Conservation (phyloP, 1,284 basidiomycete genomes). For the Fomitopsis betulina region DNA sequence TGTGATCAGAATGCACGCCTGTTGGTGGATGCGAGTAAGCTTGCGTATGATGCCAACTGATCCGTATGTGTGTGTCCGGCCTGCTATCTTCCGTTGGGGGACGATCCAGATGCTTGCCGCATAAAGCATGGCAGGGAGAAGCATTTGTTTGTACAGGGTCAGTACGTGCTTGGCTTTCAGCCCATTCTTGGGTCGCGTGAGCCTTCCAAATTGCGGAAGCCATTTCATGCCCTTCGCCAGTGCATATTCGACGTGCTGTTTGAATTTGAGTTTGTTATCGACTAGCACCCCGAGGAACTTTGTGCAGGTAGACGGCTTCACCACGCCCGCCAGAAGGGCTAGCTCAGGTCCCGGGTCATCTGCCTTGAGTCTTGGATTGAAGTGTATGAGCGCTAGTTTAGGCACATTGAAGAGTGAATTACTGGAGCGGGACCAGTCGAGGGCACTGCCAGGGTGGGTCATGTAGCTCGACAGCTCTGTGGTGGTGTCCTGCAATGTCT, state of each 20-base stretch:
- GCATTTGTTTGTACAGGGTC: constrained; percentile 26
- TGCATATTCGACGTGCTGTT: constrained; percentile 25
- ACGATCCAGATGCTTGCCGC: constrained; percentile 31
- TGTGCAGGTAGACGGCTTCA: too few species aligned
- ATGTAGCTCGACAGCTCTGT: constrained; percentile 16
- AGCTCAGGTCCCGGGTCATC: too few species aligned
- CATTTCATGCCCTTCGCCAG: constrained; percentile 27
- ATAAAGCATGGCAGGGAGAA: constrained; percentile 32
- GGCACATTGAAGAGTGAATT: constrained; percentile 20
- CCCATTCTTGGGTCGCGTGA: constrained; percentile 21
- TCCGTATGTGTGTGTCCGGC: constrained; percentile 9
- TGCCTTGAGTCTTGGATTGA: constrained; percentile 6
- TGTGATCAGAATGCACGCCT: constrained; percentile 27
- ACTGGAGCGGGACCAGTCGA: too few species aligned
- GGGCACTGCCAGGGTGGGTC: constrained; percentile 15
- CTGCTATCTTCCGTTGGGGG: constrained; percentile 13
- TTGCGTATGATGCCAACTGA: constrained; percentile 2
- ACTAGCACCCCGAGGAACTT: too few species aligned
- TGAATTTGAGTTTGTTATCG: too few species aligned
- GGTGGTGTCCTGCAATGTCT: constrained; percentile 14
- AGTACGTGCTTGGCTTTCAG: constrained; percentile 8
- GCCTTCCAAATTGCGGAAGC: constrained; percentile 16
- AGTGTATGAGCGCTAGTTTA: constrained; percentile 20
- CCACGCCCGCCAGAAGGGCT: too few species aligned
- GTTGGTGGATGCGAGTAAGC: constrained; percentile 27